Evolutionary conservation across 2,329 filamentous ascomycete species (phyloP), one percentile per base, ranked within the genome.

Genomic region (Malbranchea zuffiana): DNA sequence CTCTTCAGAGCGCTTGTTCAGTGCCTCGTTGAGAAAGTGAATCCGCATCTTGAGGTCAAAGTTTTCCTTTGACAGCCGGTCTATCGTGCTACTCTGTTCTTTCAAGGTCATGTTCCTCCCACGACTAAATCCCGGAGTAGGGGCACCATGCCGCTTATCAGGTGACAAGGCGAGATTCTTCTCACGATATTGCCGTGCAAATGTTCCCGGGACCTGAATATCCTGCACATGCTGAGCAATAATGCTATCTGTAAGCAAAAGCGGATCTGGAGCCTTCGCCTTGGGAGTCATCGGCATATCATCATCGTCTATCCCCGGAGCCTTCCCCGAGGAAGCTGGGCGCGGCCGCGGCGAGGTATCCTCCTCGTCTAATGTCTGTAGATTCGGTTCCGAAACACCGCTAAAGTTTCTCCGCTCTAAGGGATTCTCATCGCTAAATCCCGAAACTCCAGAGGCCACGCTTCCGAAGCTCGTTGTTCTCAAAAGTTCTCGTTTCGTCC

Each of bases 11-110:
- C 92, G 74, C 54, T 88, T 90, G 59, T 93, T 86, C 13, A 98
- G 66, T 1, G 88, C 82, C 57, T 96, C 84, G 51, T 88, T 92
- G 32, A 98, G 72, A 54, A 95, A 98, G 69, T 95, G 92, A 46
- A 96, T 90, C 57, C 94, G 92, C 61, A 96, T 78, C 61, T 96
- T 95, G 38, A 96, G 66, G 56, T 95, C 88, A 55, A 96, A 98
- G 47, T 98, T 98, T 59, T 98, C 90, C 62, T 98, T 98, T 42
- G 85, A 92, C 2, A 96, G 71, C 41, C 87, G 78, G 59, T 98
- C 90, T 46, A 98, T 95, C 10, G 88, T 96, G 61, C 82, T 93
- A 55, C 88, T 94, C 60, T 98, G 90, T 60, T 98, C 90, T 58
- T 95, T 96, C 26, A 98, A 66, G 0, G 90, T 96, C 61, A 98